Evolutionary conservation across 129 eudicot species (phyloP).

Genomic region (Silybum marianum): DNA sequence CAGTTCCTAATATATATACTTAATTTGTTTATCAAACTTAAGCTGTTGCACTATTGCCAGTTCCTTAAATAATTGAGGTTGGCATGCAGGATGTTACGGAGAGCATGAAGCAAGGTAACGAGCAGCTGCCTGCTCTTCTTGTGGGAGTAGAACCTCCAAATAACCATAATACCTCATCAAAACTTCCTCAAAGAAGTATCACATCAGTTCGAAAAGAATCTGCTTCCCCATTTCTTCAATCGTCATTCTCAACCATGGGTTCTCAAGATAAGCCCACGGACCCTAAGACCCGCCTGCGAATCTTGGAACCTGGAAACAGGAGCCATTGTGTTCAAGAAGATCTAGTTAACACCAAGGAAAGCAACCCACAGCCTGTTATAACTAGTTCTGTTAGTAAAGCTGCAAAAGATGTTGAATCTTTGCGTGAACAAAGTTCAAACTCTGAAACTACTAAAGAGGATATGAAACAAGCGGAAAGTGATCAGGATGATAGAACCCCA

Average conservation of each 20-base stretch:
- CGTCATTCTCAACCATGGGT: constrained; percentile 47
- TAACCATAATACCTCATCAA: constrained; percentile 28
- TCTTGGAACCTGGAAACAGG: constrained; percentile 27
- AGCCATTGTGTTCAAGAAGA: constrained; percentile 27
- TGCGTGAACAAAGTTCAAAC: constrained; percentile 26
- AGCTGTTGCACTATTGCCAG: constrained; percentile 10
- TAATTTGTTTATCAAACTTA: constrained; percentile 10
- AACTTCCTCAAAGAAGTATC: constrained; percentile 51
- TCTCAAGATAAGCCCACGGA: constrained; percentile 37
- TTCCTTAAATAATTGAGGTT: constrained; percentile 25
- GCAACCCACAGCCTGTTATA: constrained; percentile 23
- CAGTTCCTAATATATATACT: constrained; percentile 4
- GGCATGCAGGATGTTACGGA: constrained; percentile 52
- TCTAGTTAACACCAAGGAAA: neutral
- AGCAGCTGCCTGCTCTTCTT: constrained; percentile 25
- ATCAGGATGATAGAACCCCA: constrained; percentile 29
- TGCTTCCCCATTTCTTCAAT: constrained; percentile 31
- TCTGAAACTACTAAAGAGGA: constrained; percentile 28
- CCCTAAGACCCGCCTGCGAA: constrained; percentile 21
- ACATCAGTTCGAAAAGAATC: constrained; percentile 36
- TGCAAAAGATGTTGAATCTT: constrained; percentile 12
- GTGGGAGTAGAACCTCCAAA: constrained; percentile 19
- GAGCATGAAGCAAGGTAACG: constrained; percentile 27
- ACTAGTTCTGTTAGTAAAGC: constrained; percentile 21
- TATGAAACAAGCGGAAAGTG: constrained; percentile 25